Evolutionary conservation across 73 alveolate genomes (phyloP).

Genomic region (Paramecium biaurelia): DNA sequence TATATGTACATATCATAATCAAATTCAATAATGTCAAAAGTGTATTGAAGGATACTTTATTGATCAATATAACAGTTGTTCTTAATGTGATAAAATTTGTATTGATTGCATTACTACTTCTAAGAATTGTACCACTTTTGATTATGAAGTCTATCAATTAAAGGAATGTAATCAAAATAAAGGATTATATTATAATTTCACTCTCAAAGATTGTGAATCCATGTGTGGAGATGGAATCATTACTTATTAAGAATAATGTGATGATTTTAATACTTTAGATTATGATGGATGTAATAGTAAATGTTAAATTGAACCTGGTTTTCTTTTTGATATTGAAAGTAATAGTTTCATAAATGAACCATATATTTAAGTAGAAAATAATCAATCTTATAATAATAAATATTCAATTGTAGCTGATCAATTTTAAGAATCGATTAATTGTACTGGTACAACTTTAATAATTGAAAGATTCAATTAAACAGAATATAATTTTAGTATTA

Average conservation of each 20-base stretch:
- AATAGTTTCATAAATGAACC: neutral
- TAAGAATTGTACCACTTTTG: neutral
- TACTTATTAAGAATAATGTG: neutral
- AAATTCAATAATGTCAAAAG: neutral
- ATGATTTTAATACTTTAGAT: neutral
- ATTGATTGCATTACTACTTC: neutral
- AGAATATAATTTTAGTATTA: neutral
- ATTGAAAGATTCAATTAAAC: neutral
- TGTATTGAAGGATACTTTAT: neutral
- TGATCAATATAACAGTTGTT: neutral
- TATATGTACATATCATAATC: constrained; percentile 23
- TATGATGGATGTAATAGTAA: neutral
- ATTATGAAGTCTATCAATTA: neutral
- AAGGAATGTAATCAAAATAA: neutral
- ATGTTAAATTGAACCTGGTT: neutral
- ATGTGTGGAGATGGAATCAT: neutral
- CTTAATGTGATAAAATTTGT: neutral
- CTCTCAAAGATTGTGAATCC: neutral
- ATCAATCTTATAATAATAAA: neutral
- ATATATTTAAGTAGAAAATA: neutral
- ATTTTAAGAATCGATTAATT: neutral
- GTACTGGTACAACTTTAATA: neutral
- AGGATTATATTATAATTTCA: neutral
- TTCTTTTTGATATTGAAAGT: neutral
- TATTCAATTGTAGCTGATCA: neutral